Evolutionary conservation across 768 basidiomycete genomes (phyloP), one percentile per base, ranked within the genome.

Genomic region (Lentinula aciculospora): DNA sequence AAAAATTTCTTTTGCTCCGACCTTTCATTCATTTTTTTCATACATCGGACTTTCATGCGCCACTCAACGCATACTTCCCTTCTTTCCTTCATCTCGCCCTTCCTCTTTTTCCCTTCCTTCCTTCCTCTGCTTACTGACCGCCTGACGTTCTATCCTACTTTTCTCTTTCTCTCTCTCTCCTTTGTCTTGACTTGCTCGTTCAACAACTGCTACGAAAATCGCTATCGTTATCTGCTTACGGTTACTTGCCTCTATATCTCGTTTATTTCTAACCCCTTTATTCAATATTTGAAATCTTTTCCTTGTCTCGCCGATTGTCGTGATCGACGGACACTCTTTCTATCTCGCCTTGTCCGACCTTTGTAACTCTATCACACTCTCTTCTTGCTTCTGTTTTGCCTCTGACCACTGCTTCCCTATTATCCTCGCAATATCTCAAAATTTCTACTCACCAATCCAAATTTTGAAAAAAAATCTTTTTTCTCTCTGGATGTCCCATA

Each of bases 11-110:
- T 39, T 39, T 39, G 37, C 37, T 39, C 37, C 37, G 37, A 39
- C n/a, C 17, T 44, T 44, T 19, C 42, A 44, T 44, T 44, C 42
- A 44, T 21, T 44, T 9, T 21, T n/a, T n/a, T n/a, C n/a, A n/a
- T n/a, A n/a, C n/a, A n/a, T 44, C 42, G n/a, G n/a, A 40, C 42
- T 37, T 56, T 15, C 53, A 0, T 17, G 40, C 3, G 9, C 32
- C 27, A 23, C 28, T 5, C 28, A 72, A 13, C 37, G 17, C 17
- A 39, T 39, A n/a, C n/a, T n/a, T n/a, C n/a, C n/a, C n/a, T n/a
- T 17, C n/a, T 39, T n/a, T 47, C 46, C 28, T 49, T 31, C 15
- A 13, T 31, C 21, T 49, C 28, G 27, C 15, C 21, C 23, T 47
- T 21, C n/a, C 23, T 29, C 23, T 31, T 27, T 34, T 49, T 49